phyloP scores from a whole-genome alignment of 768 basidiomycete genomes.

The Rossbeevera mucosa region DNA sequence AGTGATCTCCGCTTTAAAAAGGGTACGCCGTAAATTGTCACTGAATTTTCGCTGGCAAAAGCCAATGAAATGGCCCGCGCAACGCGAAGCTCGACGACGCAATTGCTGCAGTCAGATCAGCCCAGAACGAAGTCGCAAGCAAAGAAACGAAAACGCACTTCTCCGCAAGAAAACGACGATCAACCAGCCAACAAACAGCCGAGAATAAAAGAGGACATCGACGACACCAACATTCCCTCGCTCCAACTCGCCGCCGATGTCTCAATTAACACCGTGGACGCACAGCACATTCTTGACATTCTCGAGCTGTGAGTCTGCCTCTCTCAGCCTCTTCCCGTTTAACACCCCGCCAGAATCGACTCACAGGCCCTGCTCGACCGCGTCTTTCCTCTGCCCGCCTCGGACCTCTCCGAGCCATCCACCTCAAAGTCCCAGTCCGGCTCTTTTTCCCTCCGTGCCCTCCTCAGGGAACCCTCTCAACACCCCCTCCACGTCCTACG shows the following conservation, averaged over 20 bases:
- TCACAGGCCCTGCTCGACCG: slow-evolving; percentile 76
- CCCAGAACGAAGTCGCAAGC: slow-evolving; percentile 28
- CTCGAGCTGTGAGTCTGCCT: slow-evolving; percentile 46
- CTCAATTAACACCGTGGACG: slow-evolving; percentile 42
- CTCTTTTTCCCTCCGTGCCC: slow-evolving; percentile 49
- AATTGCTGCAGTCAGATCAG: slow-evolving; percentile 26
- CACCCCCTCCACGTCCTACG: slow-evolving; percentile 53
- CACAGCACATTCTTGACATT: slow-evolving; percentile 54
- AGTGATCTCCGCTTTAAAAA: slow-evolving; percentile 9
- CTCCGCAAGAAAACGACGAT: slow-evolving; percentile 39
- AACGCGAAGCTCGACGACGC: slow-evolving; percentile 57
- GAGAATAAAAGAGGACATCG: slow-evolving; percentile 36
- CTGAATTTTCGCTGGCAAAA: slow-evolving; percentile 9
- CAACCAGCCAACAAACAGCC: slow-evolving; percentile 47
- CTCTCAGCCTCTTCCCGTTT: not conserved
- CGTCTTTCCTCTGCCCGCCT: slow-evolving; percentile 55
- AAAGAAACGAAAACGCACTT: slow-evolving; percentile 69
- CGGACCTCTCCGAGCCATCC: slow-evolving; percentile 37
- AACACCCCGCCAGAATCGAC: slow-evolving; percentile 49
- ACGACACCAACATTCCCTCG: slow-evolving; percentile 18
- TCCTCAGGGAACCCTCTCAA: slow-evolving; percentile 50
- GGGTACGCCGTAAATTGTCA: slow-evolving; percentile 25
- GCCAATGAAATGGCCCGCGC: slow-evolving; percentile 66
- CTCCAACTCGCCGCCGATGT: slow-evolving; percentile 43
- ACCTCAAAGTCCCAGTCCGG: slow-evolving; percentile 33